Evolutionary conservation across 306 rosid species (phyloP).

Genomic region (Sicyos baderoa): DNA sequence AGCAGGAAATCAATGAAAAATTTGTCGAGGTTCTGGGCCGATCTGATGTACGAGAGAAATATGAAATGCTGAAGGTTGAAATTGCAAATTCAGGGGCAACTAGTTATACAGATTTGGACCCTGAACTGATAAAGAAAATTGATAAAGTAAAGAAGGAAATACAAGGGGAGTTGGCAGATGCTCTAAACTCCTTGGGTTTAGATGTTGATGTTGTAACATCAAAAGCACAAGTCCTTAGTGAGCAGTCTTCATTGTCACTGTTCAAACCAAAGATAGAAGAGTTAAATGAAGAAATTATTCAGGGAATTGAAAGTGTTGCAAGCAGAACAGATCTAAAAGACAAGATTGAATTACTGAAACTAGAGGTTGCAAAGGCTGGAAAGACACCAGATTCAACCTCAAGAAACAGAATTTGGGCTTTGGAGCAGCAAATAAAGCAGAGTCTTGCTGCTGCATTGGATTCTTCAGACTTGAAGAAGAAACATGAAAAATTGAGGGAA

Average conservation of each 20-base stretch:
- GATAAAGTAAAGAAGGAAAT: slow-evolving; percentile 46
- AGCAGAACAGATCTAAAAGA: slow-evolving; percentile 52
- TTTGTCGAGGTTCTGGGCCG: slow-evolving; percentile 34
- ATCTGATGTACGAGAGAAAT: slow-evolving; percentile 49
- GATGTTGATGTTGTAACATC: slow-evolving; percentile 35
- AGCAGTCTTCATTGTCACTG: slow-evolving; percentile 29
- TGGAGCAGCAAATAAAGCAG: slow-evolving; percentile 57
- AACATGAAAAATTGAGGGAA: slow-evolving; percentile 49
- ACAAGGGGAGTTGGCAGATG: slow-evolving; percentile 40
- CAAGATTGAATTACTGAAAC: slow-evolving; percentile 53
- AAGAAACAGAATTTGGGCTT: slow-evolving; percentile 48
- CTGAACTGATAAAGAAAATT: slow-evolving; percentile 46
- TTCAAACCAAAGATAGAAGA: slow-evolving; percentile 38
- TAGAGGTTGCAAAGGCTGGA: slow-evolving; percentile 61
- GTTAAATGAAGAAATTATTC: slow-evolving; percentile 38
- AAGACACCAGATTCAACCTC: slow-evolving; percentile 45
- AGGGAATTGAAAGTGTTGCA: slow-evolving; percentile 38
- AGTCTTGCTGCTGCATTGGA: slow-evolving; percentile 49
- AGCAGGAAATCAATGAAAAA: slow-evolving; percentile 51
- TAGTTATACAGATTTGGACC: slow-evolving; percentile 38
- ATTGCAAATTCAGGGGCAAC: slow-evolving; percentile 43
- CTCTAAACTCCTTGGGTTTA: slow-evolving; percentile 51
- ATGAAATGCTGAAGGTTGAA: slow-evolving; percentile 46
- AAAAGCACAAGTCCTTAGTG: slow-evolving; percentile 26
- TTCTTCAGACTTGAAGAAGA: slow-evolving; percentile 50